A percentile compares a stretch with the other conserved stretches of the same genome.
These are phyloP conservation scores for Lithocarpus polystachyus DNA, from an alignment of 306 rosid species.

Conservation along the genomic window DNA sequence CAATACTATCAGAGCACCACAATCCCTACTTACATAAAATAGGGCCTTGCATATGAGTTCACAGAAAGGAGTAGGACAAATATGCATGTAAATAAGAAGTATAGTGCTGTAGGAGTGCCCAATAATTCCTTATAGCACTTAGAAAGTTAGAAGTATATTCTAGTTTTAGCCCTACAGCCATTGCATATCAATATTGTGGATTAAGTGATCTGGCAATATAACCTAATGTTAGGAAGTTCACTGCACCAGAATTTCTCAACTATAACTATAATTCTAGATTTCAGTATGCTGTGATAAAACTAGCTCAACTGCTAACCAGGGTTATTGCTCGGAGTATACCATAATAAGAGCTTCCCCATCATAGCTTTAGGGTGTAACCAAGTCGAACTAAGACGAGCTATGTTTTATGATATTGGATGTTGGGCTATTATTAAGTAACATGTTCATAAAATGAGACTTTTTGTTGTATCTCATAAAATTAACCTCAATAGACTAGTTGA, in stretches of 20 bases:
- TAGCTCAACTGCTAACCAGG: background rate
- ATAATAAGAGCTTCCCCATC: background rate
- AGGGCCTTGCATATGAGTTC: background rate
- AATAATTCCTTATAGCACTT: background rate
- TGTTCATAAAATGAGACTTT: background rate
- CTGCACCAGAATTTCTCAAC: too few relatives aligned
- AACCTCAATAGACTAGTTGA: background rate
- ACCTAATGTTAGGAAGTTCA: background rate
- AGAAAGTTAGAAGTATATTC: background rate
- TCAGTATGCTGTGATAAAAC: too few relatives aligned
- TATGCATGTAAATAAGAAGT: background rate
- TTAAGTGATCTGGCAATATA: background rate
- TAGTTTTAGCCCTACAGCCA: background rate
- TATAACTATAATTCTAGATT: too few relatives aligned
- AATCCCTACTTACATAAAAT: background rate
- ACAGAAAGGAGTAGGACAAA: background rate
- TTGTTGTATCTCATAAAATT: slow-evolving; percentile 1
- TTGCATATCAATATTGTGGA: background rate
- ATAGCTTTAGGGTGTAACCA: background rate
- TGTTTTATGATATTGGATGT: too few relatives aligned
- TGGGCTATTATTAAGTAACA: too few relatives aligned
- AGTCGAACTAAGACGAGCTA: background rate
- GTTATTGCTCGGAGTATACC: background rate
- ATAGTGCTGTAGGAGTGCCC: background rate
- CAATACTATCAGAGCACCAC: background rate